Conservation (phyloP, 1,284 basidiomycete genomes). For the Melampsora larici-populina region DNA sequence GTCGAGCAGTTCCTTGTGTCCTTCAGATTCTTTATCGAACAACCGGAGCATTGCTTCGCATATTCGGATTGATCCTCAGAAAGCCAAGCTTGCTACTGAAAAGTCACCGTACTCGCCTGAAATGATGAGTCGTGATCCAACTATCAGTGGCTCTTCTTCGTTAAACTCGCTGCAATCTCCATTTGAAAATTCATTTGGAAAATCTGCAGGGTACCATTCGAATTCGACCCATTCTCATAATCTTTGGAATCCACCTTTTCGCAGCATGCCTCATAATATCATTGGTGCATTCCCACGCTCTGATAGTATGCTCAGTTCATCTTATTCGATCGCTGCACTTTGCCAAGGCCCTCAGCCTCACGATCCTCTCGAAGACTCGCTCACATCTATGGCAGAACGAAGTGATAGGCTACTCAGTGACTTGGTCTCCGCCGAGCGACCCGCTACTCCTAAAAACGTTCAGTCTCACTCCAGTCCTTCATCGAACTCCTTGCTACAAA, state of each 20-base stretch:
- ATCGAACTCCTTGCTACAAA: background rate
- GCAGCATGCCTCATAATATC: constrained; percentile 1
- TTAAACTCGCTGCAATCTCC: constrained; percentile 1
- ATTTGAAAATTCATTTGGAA: background rate
- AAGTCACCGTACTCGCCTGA: too few relatives aligned
- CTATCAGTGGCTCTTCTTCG: background rate
- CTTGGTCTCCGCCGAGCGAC: background rate
- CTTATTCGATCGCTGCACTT: background rate
- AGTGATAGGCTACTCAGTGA: background rate
- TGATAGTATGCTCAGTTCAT: constrained; percentile 22
- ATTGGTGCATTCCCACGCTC: constrained; percentile 39
- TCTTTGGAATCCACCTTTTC: constrained; percentile 1
- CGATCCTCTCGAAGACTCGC: background rate
- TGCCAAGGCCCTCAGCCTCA: constrained; percentile 11
- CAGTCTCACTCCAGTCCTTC: background rate
- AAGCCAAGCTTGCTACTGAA: too few relatives aligned
- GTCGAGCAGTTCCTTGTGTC: background rate
- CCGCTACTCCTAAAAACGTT: background rate
- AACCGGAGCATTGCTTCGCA: too few relatives aligned
- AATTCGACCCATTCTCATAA: background rate
- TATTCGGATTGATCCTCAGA: too few relatives aligned
- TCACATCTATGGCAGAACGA: background rate
- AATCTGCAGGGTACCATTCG: background rate
- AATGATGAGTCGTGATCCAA: background rate
- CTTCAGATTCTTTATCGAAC: background rate